Base-by-base conservation (phyloP, 2,329 filamentous ascomycete genomes). In the Ophiocordyceps australis region DNA sequence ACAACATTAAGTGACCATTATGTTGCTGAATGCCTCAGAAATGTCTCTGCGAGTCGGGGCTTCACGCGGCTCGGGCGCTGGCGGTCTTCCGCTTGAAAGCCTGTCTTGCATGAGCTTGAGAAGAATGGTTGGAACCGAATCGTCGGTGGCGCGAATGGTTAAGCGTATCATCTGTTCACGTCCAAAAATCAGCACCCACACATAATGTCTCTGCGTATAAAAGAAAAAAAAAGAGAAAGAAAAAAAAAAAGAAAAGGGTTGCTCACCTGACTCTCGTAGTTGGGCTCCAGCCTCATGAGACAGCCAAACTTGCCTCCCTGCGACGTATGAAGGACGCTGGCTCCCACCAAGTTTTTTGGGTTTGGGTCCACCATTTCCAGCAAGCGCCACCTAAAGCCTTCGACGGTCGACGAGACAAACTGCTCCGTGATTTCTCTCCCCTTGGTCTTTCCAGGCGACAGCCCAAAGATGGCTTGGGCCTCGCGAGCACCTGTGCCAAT, bases 91-190 rank as follows among this genome's bases (percentile, higher is more conserved):
- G 7, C 50, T 45, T 7, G 75, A 62, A 24, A 95, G 59, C 33
- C 77, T 68, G 35, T 86, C 79, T 44, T 91, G 78, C 82, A 98
- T 92, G 30, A 79, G 56, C 49, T 81, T 85, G 41, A 89, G 57
- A 29, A 98, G 48, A 13, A 86, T 63, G 2, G 69, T 64, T 7
- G 89, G 83, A 0, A 98, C 81, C 17, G 62, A 68, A 43, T 95
- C 89, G 42, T 95, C 86, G 2, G 89, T 98, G 5, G 86, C 89
- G 34, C 89, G 70, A 39, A 98, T 76, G 0, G 89, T 98, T 32
- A 95, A 62, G 27, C 89, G 85, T 41, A 91, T 79, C 82, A 94
- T 94, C 89, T 94, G 17, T 6, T n/a, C n/a, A n/a, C n/a, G n/a
- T n/a, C n/a, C n/a, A n/a, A n/a, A n/a, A n/a, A n/a, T n/a, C n/a